Base-by-base conservation (phyloP, 129 eudicot genomes). In the Rutidosis leptorrhynchoides region DNA sequence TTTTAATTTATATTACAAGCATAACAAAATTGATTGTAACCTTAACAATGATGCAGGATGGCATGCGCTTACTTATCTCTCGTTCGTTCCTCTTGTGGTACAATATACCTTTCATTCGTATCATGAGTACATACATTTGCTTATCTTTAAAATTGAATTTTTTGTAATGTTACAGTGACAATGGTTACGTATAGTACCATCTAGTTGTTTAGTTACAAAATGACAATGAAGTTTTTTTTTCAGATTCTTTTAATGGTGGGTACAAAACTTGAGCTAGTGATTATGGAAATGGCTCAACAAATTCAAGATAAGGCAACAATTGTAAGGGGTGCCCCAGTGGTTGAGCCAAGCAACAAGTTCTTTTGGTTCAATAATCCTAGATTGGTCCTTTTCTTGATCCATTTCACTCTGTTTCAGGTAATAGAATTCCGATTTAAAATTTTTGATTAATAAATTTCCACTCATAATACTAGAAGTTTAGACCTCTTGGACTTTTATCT, bases 251-350 rank as follows among this genome's bases (percentile, higher is more conserved):
- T 89, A 10, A 11, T 83, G 66, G 87, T 89, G 74, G 93, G 93
- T 21, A 89, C 93, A 28, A 85, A 85, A 72, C 82, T 89, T 8
- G 87, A 85, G 73, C 58, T 85, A 29, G 93, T 89, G 61, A 85
- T 89, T 26, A 81, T 83, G 87, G 93, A 85, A 67, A 89, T 89
- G 96, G 96, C 85, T 53, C 83, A 83, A 35, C 93, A 83, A 64
- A 83, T 89, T 23, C 83, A 83, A 79, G 87, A 85, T 57, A 70
- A 83, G 56, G 68, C 83, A 9, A 76, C 87, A 9, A 78, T 85
- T 54, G 96, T 89, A n/a, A 72, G 93, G 72, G 96, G 96, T 55
- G 83, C 92, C 14, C 92, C 92, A 0, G 80, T 85, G 9, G 87
- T 88, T 22, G 81, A 84, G 70, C 92, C 89, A 8, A 80, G 66